phyloP scores from a whole-genome alignment of 139 green algal genomes.

The Tetradesmus obliquus region DNA sequence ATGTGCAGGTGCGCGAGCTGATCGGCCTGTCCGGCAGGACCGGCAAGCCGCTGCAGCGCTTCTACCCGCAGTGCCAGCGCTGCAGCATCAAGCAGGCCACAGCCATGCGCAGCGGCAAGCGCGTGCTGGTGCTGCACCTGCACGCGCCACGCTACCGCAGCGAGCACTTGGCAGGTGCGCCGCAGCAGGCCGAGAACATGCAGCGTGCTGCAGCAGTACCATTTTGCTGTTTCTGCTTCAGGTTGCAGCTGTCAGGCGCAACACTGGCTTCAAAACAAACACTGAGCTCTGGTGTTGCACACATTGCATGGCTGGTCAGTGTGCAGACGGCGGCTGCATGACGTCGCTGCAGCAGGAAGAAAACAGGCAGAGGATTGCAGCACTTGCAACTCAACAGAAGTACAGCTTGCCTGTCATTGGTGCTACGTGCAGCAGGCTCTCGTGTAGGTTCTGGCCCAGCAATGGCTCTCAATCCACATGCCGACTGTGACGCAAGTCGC shows the following conservation, averaged over 20 bases:
- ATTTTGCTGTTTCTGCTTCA: too few relatives aligned
- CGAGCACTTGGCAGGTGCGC: conserved; percentile 64
- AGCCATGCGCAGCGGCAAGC: conserved; percentile 58
- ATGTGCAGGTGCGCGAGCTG: conserved; percentile 25
- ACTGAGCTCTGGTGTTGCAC: too few relatives aligned
- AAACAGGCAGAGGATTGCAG: background rate
- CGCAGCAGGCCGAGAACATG: too few relatives aligned
- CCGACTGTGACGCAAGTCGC: too few relatives aligned
- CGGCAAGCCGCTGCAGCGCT: conserved; percentile 50
- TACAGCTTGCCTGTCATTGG: background rate
- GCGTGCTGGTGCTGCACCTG: conserved; percentile 69
- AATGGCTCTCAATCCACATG: too few relatives aligned
- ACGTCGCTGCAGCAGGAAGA: too few relatives aligned
- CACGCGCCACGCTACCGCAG: conserved; percentile 31
- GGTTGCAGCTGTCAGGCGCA: background rate
- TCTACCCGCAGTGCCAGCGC: conserved; percentile 70
- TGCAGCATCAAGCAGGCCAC: conserved; percentile 73
- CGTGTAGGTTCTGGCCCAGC: too few relatives aligned
- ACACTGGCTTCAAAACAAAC: too few relatives aligned
- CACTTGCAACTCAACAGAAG: background rate
- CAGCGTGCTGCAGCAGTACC: background rate
- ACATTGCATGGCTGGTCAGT: too few relatives aligned
- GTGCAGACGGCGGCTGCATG: too few relatives aligned
- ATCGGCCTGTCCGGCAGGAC: background rate
- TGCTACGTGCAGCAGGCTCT: background rate